Evolutionary conservation across 768 basidiomycete genomes (phyloP), one percentile per base, ranked within the genome.

Genomic region (Xanthoconium stramineum): DNA sequence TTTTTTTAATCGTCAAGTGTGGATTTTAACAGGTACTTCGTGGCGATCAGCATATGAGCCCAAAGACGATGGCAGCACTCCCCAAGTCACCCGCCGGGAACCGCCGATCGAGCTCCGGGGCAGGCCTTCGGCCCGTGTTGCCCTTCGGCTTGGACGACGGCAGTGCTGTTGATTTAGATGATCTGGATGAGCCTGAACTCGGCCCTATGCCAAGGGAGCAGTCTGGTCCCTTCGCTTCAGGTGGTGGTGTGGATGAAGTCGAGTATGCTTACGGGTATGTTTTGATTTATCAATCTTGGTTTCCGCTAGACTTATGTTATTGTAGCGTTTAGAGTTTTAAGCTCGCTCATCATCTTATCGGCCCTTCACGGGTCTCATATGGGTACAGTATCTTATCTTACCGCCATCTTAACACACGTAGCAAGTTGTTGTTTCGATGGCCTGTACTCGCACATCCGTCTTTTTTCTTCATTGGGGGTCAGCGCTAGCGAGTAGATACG

Each of bases 11-110:
- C 52, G 13, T 42, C 15, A 28, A 35, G 13, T 24, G 14, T 24
- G 8, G 53, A 12, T 35, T 51, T 39, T 51, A 45, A 58, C 7
- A 38, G 38, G 52, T 10, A 38, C 29, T 20, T 49, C 47, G 39
- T 44, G 36, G 30, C 14, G 5, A 59, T 19, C 60, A 94, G 94
- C 94, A 96, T 67, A 90, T 98, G 88, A 96, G 95, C 61, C 93
- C 94, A 5, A 91, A 92, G 73, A 95, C 94, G 3, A 89, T 98
- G 84, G 90, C 91, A 13, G 89, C 93, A 10, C 77, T 98, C 46
- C 91, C 94, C 0, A 94, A 94, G 69, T 95, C 93, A 0, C 94
- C 94, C 17, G 88, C 88, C 15, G 87, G 89, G 42, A 78, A 79
- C 47, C 82, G 94, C 28, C 82, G 94, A 28, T 90, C 91, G 35